phyloP scores from a whole-genome alignment of 805 yeast species.

The Sugiyamaella americana region DNA sequence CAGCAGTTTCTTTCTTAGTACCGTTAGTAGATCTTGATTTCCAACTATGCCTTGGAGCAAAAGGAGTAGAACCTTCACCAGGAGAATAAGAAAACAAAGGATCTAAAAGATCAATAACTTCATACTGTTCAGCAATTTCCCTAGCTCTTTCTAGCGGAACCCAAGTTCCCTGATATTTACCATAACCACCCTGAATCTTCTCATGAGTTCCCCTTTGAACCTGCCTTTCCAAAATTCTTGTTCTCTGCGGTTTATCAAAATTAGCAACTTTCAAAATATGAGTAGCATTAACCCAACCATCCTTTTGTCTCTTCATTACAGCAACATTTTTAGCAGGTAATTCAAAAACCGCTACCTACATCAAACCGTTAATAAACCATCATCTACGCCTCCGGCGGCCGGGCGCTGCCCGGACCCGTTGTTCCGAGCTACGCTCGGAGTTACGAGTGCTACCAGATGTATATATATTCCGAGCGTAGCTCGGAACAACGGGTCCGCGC shows the following conservation, averaged over 20 bases:
- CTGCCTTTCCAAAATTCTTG: conserved; percentile 85
- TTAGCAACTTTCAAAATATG: conserved; percentile 90
- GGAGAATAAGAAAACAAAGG: conserved; percentile 61
- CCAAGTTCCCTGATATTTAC: conserved; percentile 97
- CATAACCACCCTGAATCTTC: conserved; percentile 95
- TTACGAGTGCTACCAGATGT: background rate
- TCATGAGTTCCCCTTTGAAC: conserved; percentile 89
- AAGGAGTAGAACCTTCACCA: conserved; percentile 49
- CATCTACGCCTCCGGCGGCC: background rate
- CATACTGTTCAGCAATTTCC: conserved; percentile 58
- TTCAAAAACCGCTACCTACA: conserved; percentile 41
- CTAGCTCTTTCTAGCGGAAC: conserved; percentile 76
- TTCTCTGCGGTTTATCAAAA: conserved; percentile 89
- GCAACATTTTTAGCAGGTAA: conserved; percentile 64
- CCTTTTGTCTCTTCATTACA: conserved; percentile 82
- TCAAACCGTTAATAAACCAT: background rate
- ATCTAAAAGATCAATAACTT: conserved; percentile 52
- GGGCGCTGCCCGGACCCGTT: background rate
- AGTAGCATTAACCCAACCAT: conserved; percentile 97
- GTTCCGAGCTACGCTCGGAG: background rate
- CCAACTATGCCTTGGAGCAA: conserved; percentile 47
- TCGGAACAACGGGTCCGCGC: too few species aligned
- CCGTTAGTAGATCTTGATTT: conserved; percentile 22
- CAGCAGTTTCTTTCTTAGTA: conserved; percentile 20
- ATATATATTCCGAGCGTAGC: too few species aligned